Base-by-base conservation (phyloP, 2,329 filamentous ascomycete genomes). In the Neonectria coccinea region DNA sequence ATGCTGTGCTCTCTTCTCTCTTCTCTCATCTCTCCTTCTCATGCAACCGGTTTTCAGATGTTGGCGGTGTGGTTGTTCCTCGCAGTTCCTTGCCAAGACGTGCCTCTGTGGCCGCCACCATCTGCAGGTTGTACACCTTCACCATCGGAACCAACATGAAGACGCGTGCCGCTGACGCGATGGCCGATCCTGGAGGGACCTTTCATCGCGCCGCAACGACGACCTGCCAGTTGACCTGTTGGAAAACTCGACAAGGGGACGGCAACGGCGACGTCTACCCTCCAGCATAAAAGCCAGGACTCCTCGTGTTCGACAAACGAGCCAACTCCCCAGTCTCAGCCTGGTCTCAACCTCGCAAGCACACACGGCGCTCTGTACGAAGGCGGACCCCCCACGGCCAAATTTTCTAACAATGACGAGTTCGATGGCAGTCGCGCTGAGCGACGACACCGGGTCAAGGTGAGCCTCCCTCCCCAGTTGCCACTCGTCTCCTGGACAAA, bases 1-100 rank as follows among this genome's bases (percentile, higher is more conserved):
- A n/a, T 48, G 12, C 16, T 44, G 12, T 25, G 16, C 3, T 29
- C 51, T 60, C 50, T 60, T 54, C n/a, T 48, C 57, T 60, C 57
- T 59, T 57, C 50, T 48, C 42, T n/a, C 18, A 27, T 47, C 27
- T 22, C 25, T 18, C 11, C 5, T 4, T 18, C n/a, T 5, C 6
- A 25, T 36, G 18, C 27, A 31, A 5, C 8, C 18, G 16, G 12
- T 48, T 22, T 14, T 6, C 22, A n/a, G 22, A 25, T 8, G 7
- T 29, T 7, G 16, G 25, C 45, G 45, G 45, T 50, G 45, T 50
- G 44, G 6, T 27, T 47, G 10, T 8, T 27, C 44, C 12, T 25
- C 25, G 25, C 44, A 4, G 22, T 25, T 47, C 44, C 20, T 7
- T 47, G 7, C 22, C 44, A 7, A 22, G 14, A 47, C 44, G 20